phyloP scores from a whole-genome alignment of 2,329 filamentous ascomycete species.

The Polychaeton citri region DNA sequence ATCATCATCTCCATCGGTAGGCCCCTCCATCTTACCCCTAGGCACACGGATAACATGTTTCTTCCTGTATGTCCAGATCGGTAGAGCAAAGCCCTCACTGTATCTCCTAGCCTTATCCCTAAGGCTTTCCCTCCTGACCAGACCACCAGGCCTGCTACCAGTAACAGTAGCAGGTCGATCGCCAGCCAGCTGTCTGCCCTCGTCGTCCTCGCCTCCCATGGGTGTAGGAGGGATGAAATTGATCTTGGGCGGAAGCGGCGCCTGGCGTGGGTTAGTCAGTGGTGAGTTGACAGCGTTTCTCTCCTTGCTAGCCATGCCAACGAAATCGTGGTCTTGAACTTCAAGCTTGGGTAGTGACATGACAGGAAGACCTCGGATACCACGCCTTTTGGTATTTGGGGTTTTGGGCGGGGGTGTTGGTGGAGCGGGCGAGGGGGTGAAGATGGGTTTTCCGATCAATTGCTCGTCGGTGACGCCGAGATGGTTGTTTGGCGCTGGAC shows the following conservation, averaged over 20 bases:
- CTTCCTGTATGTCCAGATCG: constrained; percentile 19
- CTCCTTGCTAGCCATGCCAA: constrained; percentile 3
- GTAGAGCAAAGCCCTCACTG: constrained; percentile 30
- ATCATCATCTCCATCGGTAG: too few species aligned
- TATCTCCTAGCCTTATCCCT: constrained; percentile 32
- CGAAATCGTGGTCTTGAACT: not conserved
- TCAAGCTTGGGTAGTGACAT: too few species aligned
- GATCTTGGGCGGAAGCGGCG: constrained; percentile 43
- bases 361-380: too few species aligned
- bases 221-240: constrained; percentile 44
- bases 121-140: constrained; percentile 26
- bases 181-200: constrained; percentile 25
- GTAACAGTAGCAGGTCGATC: not conserved
- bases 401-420: not conserved
- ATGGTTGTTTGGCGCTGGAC: not conserved
- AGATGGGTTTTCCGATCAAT: not conserved
- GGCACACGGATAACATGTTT: too few species aligned
- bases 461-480: not conserved
- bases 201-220: constrained; percentile 26
- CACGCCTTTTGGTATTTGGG: not conserved
- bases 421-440: not conserved
- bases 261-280: constrained; percentile 43
- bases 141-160: constrained; percentile 5
- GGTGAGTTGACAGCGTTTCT: constrained; percentile 37
- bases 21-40: too few species aligned